A percentile compares a stretch with the other conserved stretches of the same genome.
Conservation (phyloP, 164 flowering plant genomes). For the Vitis amurensis region DNA sequence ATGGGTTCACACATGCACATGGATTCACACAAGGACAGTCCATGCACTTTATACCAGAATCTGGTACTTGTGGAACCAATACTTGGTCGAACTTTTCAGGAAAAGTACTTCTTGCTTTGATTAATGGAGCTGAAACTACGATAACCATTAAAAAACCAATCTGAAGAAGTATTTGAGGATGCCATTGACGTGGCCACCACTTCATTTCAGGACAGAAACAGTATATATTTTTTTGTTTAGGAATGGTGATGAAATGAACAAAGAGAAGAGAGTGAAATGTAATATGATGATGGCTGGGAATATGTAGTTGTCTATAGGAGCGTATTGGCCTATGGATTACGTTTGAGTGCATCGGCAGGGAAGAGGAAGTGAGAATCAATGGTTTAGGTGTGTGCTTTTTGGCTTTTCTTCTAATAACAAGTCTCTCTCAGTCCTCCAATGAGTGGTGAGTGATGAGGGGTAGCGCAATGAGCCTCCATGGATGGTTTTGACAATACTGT, state of each 20-base stretch:
- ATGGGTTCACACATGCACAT: conserved; percentile 30
- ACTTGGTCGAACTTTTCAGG: conserved; percentile 3
- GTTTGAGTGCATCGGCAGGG: not conserved
- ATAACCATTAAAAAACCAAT: not conserved
- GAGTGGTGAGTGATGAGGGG: no score
- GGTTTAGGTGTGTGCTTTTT: no score
- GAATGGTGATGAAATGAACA: not conserved
- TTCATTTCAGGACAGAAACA: not conserved
- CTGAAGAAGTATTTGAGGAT: conserved; percentile 3
- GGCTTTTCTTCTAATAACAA: no score
- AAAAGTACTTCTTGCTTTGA: not conserved
- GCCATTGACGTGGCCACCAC: not conserved
- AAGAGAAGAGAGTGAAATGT: not conserved
- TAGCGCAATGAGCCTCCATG: not conserved
- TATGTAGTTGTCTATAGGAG: not conserved
- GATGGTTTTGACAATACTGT: not conserved
- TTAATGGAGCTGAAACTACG: not conserved
- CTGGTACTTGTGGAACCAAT: conserved; percentile 5
- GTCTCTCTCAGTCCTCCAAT: no score
- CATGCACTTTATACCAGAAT: conserved; percentile 22
- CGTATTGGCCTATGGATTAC: no score
- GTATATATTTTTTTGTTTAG: no score
- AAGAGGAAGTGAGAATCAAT: not conserved
- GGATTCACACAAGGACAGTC: conserved; percentile 27
- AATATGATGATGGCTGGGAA: not conserved